phyloP scores from a whole-genome alignment of 2,329 filamentous ascomycete genomes.

The Ceratocystis cacaofunesta region DNA sequence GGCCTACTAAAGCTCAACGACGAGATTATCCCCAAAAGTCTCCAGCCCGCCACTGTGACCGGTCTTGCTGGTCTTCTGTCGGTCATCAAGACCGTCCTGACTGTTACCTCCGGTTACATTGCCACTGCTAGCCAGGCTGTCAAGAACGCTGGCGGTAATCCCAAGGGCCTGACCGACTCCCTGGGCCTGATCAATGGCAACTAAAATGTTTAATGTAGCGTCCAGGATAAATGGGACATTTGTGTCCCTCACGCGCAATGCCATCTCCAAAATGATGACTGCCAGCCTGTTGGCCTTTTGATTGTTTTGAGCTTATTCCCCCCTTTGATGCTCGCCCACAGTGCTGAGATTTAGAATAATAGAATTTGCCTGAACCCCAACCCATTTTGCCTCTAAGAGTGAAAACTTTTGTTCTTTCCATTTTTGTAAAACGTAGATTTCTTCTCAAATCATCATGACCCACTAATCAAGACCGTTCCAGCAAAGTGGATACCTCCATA shows the following conservation, averaged over 20 bases:
- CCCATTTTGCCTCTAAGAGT: background rate
- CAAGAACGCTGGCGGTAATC: constrained; percentile 9
- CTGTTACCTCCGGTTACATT: background rate
- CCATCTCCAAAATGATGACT: background rate
- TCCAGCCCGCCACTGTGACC: background rate
- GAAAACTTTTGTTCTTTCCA: background rate
- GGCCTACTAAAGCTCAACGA: background rate
- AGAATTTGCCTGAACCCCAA: background rate
- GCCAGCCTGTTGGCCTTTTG: background rate
- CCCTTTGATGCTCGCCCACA: background rate
- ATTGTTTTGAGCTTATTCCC: background rate
- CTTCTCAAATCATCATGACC: too few relatives aligned
- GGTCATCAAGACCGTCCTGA: constrained; percentile 5
- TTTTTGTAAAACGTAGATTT: background rate
- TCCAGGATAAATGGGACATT: background rate
- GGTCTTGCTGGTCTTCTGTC: constrained; percentile 8
- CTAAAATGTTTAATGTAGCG: background rate
- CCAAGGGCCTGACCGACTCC: background rate
- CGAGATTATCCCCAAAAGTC: background rate
- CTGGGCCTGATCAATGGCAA: background rate
- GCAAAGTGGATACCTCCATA: too few relatives aligned
- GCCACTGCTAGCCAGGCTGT: background rate
- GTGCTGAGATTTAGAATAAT: constrained; percentile 7
- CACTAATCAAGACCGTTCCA: too few relatives aligned
- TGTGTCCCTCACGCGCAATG: background rate